These are phyloP conservation scores for Trametes meyenii DNA, from an alignment of 768 basidiomycete genomes.

Conservation along the genomic window DNA sequence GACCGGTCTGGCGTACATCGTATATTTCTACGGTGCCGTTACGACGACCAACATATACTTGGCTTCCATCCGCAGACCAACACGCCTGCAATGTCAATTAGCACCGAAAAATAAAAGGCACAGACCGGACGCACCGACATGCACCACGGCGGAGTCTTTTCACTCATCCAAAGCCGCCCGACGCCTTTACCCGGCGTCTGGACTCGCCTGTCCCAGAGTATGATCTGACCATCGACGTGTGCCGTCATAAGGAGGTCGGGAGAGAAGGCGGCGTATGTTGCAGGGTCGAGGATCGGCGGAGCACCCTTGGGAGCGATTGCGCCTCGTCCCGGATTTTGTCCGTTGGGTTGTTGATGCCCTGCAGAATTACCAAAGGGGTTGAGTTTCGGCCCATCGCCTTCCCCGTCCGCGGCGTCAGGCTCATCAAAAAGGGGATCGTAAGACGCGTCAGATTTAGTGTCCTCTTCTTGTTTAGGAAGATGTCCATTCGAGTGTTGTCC, in stretches of 20 bases:
- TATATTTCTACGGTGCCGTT: constrained; percentile 92
- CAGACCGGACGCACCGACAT: constrained; percentile 71
- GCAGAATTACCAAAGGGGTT: constrained; percentile 2
- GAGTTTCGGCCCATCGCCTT: constrained; percentile 7
- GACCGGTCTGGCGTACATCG: constrained; percentile 86
- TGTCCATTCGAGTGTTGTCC: constrained; percentile 25
- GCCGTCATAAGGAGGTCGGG: constrained; percentile 86
- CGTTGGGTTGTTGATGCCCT: constrained; percentile 13
- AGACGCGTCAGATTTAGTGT: constrained; percentile 77
- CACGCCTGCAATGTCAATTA: constrained; percentile 65
- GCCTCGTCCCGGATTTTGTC: constrained; percentile 16
- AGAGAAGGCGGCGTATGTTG: constrained; percentile 66
- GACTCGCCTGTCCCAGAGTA: constrained; percentile 87
- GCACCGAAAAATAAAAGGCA: background rate
- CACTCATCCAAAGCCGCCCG: constrained; percentile 85
- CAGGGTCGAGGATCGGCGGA: constrained; percentile 69
- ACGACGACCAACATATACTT: constrained; percentile 88
- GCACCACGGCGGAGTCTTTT: constrained; percentile 95
- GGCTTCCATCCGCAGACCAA: constrained; percentile 88
- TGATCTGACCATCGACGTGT: constrained; percentile 88
- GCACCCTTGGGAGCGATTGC: constrained; percentile 62
- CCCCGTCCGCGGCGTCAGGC: constrained; percentile 54
- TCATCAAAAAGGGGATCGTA: constrained; percentile 92
- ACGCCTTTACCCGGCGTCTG: constrained; percentile 68
- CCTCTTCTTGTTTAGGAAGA: constrained; percentile 43